A percentile compares a stretch with the other conserved stretches of the same genome.
Conservation (phyloP, 352 stramenopile genomes). For the Elongisporangium prolatum region DNA sequence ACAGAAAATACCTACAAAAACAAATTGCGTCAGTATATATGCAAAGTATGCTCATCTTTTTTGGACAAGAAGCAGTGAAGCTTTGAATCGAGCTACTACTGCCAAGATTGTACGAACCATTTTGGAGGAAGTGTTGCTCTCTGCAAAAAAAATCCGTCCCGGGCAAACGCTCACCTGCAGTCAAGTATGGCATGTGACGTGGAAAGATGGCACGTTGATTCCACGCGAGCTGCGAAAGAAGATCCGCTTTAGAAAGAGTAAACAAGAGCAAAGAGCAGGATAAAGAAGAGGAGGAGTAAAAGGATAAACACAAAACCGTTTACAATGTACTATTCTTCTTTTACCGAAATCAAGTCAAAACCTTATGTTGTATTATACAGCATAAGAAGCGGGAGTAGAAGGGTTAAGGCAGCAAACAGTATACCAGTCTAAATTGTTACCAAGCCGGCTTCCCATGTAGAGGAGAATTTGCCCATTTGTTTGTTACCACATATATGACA, state of each 20-base stretch:
- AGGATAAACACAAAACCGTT: conserved; percentile 6
- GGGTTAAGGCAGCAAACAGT: too few relatives aligned
- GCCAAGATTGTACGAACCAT: conserved; percentile 1
- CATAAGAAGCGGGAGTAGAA: conserved; percentile 11
- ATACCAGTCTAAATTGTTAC: too few relatives aligned
- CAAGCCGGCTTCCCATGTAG: too few relatives aligned
- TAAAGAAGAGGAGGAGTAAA: conserved; percentile 1
- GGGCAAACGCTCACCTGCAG: conserved; percentile 9
- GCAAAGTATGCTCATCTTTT: conserved; percentile 15
- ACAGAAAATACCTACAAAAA: conserved; percentile 10
- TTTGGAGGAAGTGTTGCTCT: conserved; percentile 13
- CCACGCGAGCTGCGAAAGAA: conserved; percentile 9
- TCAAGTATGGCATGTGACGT: conserved; percentile 15
- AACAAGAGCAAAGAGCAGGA: conserved; percentile 1
- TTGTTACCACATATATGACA: too few relatives aligned
- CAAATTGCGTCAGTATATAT: conserved; percentile 13
- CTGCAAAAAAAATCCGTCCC: conserved; percentile 7
- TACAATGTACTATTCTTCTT: conserved; percentile 9
- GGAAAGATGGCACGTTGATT: conserved; percentile 14
- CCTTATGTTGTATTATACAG: conserved; percentile 16
- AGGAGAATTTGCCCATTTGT: too few relatives aligned
- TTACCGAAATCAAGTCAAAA: conserved; percentile 16
- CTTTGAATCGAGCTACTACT: conserved; percentile 15
- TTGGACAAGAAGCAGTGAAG: conserved; percentile 9
- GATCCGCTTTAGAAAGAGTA: conserved; percentile 9